These are phyloP conservation scores for Crassisporium funariophilum DNA, from an alignment of 768 basidiomycete species.

Conservation along the genomic window DNA sequence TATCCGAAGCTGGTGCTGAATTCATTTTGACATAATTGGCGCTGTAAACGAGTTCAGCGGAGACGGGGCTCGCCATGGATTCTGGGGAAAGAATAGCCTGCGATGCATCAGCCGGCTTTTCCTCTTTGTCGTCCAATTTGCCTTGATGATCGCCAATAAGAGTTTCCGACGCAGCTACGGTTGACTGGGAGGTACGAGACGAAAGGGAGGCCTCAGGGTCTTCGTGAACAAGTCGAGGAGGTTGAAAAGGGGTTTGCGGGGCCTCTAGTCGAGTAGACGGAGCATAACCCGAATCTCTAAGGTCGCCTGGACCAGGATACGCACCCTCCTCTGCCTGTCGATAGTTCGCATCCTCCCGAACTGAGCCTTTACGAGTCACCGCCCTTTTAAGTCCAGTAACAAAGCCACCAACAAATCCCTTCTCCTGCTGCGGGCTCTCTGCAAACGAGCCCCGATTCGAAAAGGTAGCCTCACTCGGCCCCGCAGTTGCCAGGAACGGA, in stretches of 20 bases:
- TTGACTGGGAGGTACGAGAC: slow-evolving; percentile 5
- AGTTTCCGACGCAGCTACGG: slow-evolving; percentile 18
- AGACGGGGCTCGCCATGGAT: slow-evolving; percentile 35
- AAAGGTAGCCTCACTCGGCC: slow-evolving; percentile 10
- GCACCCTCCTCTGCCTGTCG: slow-evolving; percentile 1
- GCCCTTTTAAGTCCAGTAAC: slow-evolving; percentile 35
- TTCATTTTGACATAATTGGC: slow-evolving; percentile 54
- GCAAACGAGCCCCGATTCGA: slow-evolving; percentile 6
- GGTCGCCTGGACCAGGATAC: not conserved
- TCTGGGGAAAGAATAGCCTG: slow-evolving; percentile 9
- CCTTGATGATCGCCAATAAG: slow-evolving; percentile 15
- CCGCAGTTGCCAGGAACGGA: slow-evolving; percentile 23
- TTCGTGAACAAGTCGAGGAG: slow-evolving; percentile 6
- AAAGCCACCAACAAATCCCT: slow-evolving; percentile 27
- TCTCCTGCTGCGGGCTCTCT: slow-evolving; percentile 4
- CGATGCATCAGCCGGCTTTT: slow-evolving; percentile 1
- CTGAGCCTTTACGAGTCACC: slow-evolving; percentile 20
- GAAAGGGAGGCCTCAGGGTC: slow-evolving; percentile 17
- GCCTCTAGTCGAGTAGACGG: slow-evolving; percentile 6
- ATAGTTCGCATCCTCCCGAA: slow-evolving; percentile 8
- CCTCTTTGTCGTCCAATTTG: slow-evolving; percentile 3
- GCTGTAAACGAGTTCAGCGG: slow-evolving; percentile 42
- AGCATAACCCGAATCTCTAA: slow-evolving; percentile 24
- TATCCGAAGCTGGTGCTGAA: slow-evolving; percentile 40
- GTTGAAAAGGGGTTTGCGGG: slow-evolving; percentile 4